phyloP scores from a whole-genome alignment of 805 yeast species.

The Blastobotrys mokoenaii region DNA sequence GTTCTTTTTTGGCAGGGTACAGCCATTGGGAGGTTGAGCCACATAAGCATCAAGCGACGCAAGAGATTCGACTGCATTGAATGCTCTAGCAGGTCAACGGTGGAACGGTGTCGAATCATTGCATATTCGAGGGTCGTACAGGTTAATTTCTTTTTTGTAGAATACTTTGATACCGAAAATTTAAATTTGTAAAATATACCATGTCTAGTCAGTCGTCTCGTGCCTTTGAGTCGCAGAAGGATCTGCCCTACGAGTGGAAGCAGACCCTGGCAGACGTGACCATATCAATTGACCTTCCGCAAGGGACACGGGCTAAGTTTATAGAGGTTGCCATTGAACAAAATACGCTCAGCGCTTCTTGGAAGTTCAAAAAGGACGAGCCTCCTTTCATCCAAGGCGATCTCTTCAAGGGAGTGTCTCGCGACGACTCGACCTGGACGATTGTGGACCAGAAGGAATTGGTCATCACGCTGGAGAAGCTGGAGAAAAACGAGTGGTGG shows the following conservation, averaged over 20 bases:
- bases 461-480: constrained; percentile 31
- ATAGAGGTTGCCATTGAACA: constrained; percentile 24
- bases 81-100: too few relatives aligned
- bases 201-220: too few relatives aligned
- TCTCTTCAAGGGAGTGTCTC: constrained; percentile 26
- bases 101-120: too few relatives aligned
- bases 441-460: constrained; percentile 33
- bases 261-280: constrained; percentile 38
- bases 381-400: constrained; percentile 26
- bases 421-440: constrained; percentile 35
- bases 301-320: constrained; percentile 30
- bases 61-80: too few relatives aligned
- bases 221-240: not conserved
- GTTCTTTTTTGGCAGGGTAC: too few relatives aligned
- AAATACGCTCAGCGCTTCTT: constrained; percentile 18
- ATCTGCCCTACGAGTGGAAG: constrained; percentile 27
- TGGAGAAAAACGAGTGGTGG: constrained; percentile 37
- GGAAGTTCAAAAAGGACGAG: constrained; percentile 16
- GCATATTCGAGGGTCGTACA: too few relatives aligned
- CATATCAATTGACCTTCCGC: constrained; percentile 26
- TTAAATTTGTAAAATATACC: too few relatives aligned
- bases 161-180: too few relatives aligned
- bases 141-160: too few relatives aligned
- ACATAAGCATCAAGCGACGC: too few relatives aligned
- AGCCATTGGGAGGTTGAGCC: too few relatives aligned